Evolutionary conservation across 2,329 filamentous ascomycete genomes (phyloP).

Genomic region (Phialophora chinensis): DNA sequence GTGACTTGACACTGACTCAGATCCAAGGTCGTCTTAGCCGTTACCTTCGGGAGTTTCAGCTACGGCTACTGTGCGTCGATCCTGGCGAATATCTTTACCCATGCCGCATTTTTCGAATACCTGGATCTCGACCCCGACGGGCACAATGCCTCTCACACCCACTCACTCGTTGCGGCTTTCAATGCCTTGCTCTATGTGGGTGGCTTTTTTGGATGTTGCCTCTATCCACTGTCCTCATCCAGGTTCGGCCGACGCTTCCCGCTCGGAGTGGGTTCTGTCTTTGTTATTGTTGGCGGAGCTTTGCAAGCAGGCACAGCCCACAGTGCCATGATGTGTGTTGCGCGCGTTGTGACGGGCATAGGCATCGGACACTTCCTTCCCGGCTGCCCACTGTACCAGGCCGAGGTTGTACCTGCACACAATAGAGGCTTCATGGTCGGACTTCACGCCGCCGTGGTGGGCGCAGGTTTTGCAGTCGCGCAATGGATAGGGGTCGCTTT

Average conservation of each 20-base stretch:
- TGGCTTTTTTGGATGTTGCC: slow-evolving; percentile 9
- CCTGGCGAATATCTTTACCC: too few relatives aligned
- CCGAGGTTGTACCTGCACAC: slow-evolving; percentile 51
- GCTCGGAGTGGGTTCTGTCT: slow-evolving; percentile 45
- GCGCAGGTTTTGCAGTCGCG: slow-evolving; percentile 18
- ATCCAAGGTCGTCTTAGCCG: too few relatives aligned
- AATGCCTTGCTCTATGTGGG: slow-evolving; percentile 17
- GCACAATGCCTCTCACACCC: neutral
- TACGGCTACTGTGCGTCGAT: too few relatives aligned
- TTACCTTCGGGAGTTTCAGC: too few relatives aligned
- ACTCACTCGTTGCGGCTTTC: slow-evolving; percentile 9
- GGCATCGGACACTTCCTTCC: slow-evolving; percentile 53
- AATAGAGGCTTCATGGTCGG: slow-evolving; percentile 46
- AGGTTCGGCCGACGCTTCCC: slow-evolving; percentile 8
- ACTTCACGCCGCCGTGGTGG: slow-evolving; percentile 20
- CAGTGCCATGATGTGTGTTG: slow-evolving; percentile 34
- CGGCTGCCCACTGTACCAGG: slow-evolving; percentile 51
- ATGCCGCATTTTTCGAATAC: neutral
- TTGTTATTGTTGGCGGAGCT: slow-evolving; percentile 45
- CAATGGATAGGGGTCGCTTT: slow-evolving; percentile 27
- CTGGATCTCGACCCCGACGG: neutral
- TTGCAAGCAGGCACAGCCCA: slow-evolving; percentile 45
- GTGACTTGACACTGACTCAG: too few relatives aligned
- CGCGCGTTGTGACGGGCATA: slow-evolving; percentile 42
- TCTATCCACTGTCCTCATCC: slow-evolving; percentile 5